These are phyloP conservation scores for Tolypocladium nubicola DNA, from an alignment of 2,329 filamentous ascomycete genomes.

Conservation along the genomic window DNA sequence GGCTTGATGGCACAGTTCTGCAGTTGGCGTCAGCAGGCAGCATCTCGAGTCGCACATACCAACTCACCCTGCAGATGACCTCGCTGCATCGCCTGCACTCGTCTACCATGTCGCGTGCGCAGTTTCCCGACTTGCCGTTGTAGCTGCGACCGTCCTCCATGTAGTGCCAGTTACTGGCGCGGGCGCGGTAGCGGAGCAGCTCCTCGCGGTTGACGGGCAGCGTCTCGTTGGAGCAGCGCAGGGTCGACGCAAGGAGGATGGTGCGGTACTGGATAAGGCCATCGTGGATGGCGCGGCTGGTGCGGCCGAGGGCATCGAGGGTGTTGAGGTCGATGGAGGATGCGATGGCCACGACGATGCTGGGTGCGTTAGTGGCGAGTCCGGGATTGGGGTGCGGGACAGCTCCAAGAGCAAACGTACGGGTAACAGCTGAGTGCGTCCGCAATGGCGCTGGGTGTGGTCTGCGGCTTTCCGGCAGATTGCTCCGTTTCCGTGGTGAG, in stretches of 20 bases:
- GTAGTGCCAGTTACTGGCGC: conserved; percentile 48
- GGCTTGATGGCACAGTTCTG: conserved; percentile 89
- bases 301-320: conserved; percentile 70
- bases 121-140: conserved; percentile 62
- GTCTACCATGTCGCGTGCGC: conserved; percentile 78
- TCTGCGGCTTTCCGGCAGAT: background rate
- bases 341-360: conserved; percentile 67
- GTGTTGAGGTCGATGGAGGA: conserved; percentile 76
- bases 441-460: conserved; percentile 11
- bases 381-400: conserved; percentile 1
- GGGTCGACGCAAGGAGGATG: conserved; percentile 61
- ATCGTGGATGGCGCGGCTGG: conserved; percentile 68
- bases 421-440: conserved; percentile 25
- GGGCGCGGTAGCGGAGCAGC: conserved; percentile 44
- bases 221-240: conserved; percentile 69
- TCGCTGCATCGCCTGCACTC: conserved; percentile 69
- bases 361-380: conserved; percentile 23
- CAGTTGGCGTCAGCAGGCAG: conserved; percentile 2
- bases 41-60: background rate
- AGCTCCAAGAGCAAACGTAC: conserved; percentile 9
- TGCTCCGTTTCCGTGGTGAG: background rate
- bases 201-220: conserved; percentile 43
- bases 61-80: conserved; percentile 70
- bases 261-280: conserved; percentile 70
- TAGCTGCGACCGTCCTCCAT: conserved; percentile 44